A percentile compares a stretch with the other conserved stretches of the same genome.
Evolutionary conservation across 306 rosid species (phyloP).

Genomic region (Quercus agrifolia): DNA sequence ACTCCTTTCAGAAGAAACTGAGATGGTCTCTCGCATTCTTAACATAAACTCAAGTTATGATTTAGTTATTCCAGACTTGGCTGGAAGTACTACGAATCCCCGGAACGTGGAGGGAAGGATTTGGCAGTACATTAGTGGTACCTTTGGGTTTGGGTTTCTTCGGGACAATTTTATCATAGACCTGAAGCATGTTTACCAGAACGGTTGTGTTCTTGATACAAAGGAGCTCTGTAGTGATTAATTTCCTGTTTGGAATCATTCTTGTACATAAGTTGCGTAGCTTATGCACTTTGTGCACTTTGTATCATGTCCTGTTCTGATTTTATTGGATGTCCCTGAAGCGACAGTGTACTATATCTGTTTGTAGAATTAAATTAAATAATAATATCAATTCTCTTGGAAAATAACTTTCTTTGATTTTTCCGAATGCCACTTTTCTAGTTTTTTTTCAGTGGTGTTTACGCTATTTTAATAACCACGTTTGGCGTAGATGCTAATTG

Average conservation of each 20-base stretch:
- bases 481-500: too few species aligned
- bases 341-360: conserved; percentile 1
- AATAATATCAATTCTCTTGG: neutral
- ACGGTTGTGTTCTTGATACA: conserved; percentile 59
- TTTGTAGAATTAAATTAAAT: neutral
- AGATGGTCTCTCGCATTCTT: conserved; percentile 57
- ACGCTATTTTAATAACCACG: too few species aligned
- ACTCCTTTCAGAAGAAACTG: conserved; percentile 31
- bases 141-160: conserved; percentile 87
- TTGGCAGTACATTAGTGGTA: conserved; percentile 79
- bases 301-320: neutral
- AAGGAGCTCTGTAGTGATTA: conserved; percentile 35
- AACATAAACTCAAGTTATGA: conserved; percentile 67
- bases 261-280: conserved; percentile 28
- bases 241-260: conserved; percentile 6
- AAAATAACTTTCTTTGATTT: neutral
- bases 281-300: conserved; percentile 32
- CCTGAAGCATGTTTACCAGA: conserved; percentile 56
- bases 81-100: conserved; percentile 41
- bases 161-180: conserved; percentile 72
- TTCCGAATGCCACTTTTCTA: too few species aligned
- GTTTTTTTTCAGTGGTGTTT: too few species aligned
- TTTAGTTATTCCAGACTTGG: conserved; percentile 57
- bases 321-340: too few species aligned
- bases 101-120: conserved; percentile 75